Conservation (phyloP, 208 protist species). For the Leptomonas seymouri region DNA sequence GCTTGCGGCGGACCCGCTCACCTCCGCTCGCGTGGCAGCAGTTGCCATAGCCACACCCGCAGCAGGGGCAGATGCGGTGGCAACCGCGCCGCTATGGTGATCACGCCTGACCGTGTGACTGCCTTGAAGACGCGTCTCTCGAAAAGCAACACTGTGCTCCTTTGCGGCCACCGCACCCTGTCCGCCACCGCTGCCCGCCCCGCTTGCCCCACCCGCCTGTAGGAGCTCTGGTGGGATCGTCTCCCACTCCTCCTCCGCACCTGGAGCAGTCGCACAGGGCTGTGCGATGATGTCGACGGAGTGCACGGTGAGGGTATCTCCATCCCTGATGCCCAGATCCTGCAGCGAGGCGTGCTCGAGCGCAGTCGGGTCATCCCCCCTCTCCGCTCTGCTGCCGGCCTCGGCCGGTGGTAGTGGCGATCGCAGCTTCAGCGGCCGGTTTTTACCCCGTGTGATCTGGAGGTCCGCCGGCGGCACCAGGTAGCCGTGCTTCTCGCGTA, state of each 20-base stretch:
- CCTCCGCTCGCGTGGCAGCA: not conserved
- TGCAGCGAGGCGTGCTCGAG: conserved; percentile 61
- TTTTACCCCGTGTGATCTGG: conserved; percentile 55
- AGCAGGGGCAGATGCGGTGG: not conserved
- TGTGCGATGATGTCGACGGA: conserved; percentile 48
- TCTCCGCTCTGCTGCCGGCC: not conserved
- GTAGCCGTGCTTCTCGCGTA: conserved; percentile 57
- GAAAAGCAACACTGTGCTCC: conserved; percentile 43
- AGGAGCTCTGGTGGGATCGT: conserved; percentile 63
- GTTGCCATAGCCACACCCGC: not conserved
- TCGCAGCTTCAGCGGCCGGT: conserved; percentile 52
- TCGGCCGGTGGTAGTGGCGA: not conserved
- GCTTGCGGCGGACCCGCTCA: not conserved
- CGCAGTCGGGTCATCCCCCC: not conserved
- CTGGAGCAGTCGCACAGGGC: conserved; percentile 24
- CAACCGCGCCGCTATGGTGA: not conserved
- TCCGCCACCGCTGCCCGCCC: not conserved
- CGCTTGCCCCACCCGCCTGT: conserved; percentile 4
- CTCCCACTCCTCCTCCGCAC: conserved; percentile 59
- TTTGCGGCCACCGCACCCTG: conserved; percentile 5
- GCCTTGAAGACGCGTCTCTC: conserved; percentile 45
- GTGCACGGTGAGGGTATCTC: conserved; percentile 68
- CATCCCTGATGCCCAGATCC: conserved; percentile 69
- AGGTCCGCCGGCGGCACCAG: conserved; percentile 50
- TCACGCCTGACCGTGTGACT: not conserved